Evolutionary conservation across 2,329 filamentous ascomycete genomes (phyloP), one percentile per base, ranked within the genome.

Genomic region (Colletotrichum noveboracense): DNA sequence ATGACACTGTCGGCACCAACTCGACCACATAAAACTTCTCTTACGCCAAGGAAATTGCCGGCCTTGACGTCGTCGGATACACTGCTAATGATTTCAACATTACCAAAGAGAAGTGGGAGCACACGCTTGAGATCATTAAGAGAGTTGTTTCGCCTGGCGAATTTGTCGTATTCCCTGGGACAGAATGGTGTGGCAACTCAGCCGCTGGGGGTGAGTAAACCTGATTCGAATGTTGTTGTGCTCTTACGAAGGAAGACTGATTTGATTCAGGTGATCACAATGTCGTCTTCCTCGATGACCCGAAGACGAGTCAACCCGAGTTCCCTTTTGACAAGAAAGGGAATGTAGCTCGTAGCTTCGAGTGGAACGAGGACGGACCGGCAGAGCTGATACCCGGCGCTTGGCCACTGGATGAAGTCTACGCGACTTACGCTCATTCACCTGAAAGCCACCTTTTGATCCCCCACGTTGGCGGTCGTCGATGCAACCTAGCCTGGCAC

Each of bases 41-140:
- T 2, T 85, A 85, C 69, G 83, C 81, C 18, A 81, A 80, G 24
- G 52, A 81, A 24, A 79, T 85, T 16, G 83, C 83, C 1, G 83
- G 83, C 21, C 80, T 85, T 1, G 83, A 85, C 32, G 76, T 84
- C 12, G 79, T 85, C 1, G 83, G 84, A 3, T 85, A 85, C 75
- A 85, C 83, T 1, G 84, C 84, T 26, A 85, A 85, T 74, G 83
- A 85, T 70, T 85, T 85, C 78, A 82, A 85, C 66, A 80, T 85
- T 75, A 85, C 83, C 32, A 76, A 81, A 58, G 65, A 78, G 12
- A 77, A 77, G n/a, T 85, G 83, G 83, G 77, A 81, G 16, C 43
- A 77, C 5, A 84, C 81, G 10, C 74, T 82, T 4, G 79, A 77
- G 0, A 77, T 80, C 16, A 81, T 82, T 64, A 78, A 73, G 13